These are phyloP conservation scores for Mariannaea sp. DNA, from an alignment of 2,329 filamentous ascomycete genomes.

Conservation along the genomic window DNA sequence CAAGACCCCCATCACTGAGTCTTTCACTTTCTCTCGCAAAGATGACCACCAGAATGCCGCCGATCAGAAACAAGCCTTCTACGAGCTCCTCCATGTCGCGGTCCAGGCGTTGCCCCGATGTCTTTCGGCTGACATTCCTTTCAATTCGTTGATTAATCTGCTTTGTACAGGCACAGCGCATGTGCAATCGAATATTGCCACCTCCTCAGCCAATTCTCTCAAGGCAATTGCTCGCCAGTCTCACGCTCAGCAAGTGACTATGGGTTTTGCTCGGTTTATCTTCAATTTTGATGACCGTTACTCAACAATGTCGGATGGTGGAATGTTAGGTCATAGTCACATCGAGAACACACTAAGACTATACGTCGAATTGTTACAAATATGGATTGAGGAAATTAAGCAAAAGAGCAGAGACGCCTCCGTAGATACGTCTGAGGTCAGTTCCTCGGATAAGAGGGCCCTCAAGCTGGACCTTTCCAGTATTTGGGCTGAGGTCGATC, in stretches of 20 bases:
- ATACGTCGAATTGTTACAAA: constrained; percentile 90
- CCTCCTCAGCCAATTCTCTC: constrained; percentile 87
- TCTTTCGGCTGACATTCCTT: constrained; percentile 85
- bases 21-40: constrained; percentile 85
- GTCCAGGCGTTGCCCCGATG: constrained; percentile 96
- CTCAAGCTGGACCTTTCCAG: constrained; percentile 83
- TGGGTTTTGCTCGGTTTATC: constrained; percentile 95
- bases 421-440: constrained; percentile 66
- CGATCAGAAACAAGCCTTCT: constrained; percentile 93
- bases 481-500: constrained; percentile 91
- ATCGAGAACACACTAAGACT: constrained; percentile 92
- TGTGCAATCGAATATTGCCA: constrained; percentile 88
- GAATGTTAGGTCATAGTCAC: constrained; percentile 90
- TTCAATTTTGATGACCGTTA: constrained; percentile 99
- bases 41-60: constrained; percentile 74
- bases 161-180: constrained; percentile 97
- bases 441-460: constrained; percentile 69
- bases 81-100: constrained; percentile 92
- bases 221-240: constrained; percentile 95
- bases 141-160: constrained; percentile 91
- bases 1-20: constrained; percentile 93
- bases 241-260: constrained; percentile 93
- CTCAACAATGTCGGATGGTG: constrained; percentile 96
- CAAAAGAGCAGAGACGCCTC: constrained; percentile 78
- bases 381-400: constrained; percentile 97